Evolutionary conservation across 2,329 filamentous ascomycete genomes (phyloP).

Genomic region (Colletotrichum nymphaeae): DNA sequence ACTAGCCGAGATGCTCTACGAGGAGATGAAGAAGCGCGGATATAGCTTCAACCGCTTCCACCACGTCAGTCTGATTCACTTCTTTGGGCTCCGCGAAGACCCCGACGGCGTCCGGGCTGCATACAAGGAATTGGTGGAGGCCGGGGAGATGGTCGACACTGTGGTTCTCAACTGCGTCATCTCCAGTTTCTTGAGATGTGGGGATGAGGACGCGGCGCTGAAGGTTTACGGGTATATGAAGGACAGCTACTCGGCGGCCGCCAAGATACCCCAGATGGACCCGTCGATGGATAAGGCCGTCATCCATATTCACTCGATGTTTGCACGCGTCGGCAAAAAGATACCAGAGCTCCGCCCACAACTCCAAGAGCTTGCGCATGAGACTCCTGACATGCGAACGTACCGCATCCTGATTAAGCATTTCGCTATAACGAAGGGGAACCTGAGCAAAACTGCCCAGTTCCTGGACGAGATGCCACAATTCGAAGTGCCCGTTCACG

Average conservation of each 20-base stretch:
- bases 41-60: conserved; percentile 82
- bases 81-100: conserved; percentile 80
- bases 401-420: conserved; percentile 84
- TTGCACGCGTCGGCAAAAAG: conserved; percentile 64
- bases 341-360: conserved; percentile 64
- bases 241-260: conserved; percentile 57
- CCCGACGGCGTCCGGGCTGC: conserved; percentile 79
- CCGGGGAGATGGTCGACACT: conserved; percentile 89
- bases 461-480: conserved; percentile 84
- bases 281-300: conserved; percentile 62
- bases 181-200: conserved; percentile 78
- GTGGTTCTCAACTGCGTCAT: conserved; percentile 89
- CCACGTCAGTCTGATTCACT: conserved; percentile 85
- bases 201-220: conserved; percentile 81
- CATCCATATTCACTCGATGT: conserved; percentile 67
- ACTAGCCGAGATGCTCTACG: conserved; percentile 85
- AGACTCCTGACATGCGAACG: conserved; percentile 81
- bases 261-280: conserved; percentile 55
- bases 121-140: conserved; percentile 85
- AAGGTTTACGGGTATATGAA: conserved; percentile 90
- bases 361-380: conserved; percentile 71
- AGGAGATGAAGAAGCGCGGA: conserved; percentile 80
- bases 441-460: conserved; percentile 76
- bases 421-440: conserved; percentile 74
- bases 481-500: conserved; percentile 76